These are phyloP conservation scores for Prunus armeniaca DNA, from an alignment of 306 rosid genomes.

Conservation along the genomic window DNA sequence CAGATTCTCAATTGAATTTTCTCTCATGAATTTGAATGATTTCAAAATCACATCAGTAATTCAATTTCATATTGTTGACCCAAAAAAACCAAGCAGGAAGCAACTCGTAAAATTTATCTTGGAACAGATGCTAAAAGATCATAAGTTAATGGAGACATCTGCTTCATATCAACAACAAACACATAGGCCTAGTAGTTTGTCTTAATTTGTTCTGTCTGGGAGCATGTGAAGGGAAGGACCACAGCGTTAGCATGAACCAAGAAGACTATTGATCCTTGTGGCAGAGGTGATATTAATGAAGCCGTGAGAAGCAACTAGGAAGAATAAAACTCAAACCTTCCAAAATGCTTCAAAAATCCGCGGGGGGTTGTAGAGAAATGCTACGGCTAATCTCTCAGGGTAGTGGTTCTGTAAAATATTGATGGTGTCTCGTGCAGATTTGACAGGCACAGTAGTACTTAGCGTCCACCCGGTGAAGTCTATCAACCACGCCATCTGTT, in stretches of 20 bases:
- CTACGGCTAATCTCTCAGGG: constrained; percentile 44
- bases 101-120: too few relatives aligned
- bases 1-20: background rate
- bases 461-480: constrained; percentile 50
- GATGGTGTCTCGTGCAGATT: constrained; percentile 43
- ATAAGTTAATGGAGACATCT: too few relatives aligned
- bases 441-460: constrained; percentile 39
- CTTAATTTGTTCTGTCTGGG: too few relatives aligned
- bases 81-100: too few relatives aligned
- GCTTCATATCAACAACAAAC: too few relatives aligned
- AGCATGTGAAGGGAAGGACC: too few relatives aligned
- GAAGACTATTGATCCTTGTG: background rate
- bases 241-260: background rate
- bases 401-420: constrained; percentile 51
- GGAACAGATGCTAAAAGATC: too few relatives aligned
- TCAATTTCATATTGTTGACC: too few relatives aligned
- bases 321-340: constrained; percentile 34
- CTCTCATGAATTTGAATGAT: background rate
- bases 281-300: background rate
- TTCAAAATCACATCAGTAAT: too few relatives aligned
- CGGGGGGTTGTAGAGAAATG: constrained; percentile 50
- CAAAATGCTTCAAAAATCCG: constrained; percentile 49
- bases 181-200: too few relatives aligned
- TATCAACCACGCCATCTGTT: constrained; percentile 69
- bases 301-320: background rate